A percentile compares a stretch with the other conserved stretches of the same genome.
Conservation (phyloP, 768 basidiomycete genomes). For the Suillus sp. region DNA sequence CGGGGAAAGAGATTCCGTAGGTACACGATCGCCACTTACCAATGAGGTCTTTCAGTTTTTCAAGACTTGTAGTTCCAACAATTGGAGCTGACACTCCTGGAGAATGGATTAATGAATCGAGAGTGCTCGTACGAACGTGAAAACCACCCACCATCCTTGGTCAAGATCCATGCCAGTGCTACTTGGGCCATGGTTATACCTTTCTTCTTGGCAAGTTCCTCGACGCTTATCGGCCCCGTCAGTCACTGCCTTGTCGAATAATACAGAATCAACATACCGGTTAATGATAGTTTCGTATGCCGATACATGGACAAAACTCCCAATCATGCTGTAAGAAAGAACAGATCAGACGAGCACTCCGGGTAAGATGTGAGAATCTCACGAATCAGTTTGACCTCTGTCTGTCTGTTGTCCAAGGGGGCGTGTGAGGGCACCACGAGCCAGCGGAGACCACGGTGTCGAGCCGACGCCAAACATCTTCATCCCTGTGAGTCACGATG, state of each 20-base stretch:
- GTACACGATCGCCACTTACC: conserved; percentile 26
- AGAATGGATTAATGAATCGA: background rate
- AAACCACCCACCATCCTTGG: conserved; percentile 30
- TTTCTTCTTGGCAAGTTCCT: conserved; percentile 41
- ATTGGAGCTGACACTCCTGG: conserved; percentile 44
- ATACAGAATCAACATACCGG: conserved; percentile 17
- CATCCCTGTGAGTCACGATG: conserved; percentile 5
- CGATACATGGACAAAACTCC: conserved; percentile 23
- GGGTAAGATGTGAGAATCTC: background rate
- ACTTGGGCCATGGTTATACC: conserved; percentile 45
- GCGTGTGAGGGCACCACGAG: conserved; percentile 38
- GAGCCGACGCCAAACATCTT: conserved; percentile 45
- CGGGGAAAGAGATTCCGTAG: background rate
- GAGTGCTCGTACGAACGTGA: background rate
- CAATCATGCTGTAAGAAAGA: conserved; percentile 23
- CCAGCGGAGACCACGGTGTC: conserved; percentile 49
- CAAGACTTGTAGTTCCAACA: conserved; percentile 43
- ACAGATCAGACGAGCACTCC: conserved; percentile 12
- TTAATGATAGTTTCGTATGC: conserved; percentile 32
- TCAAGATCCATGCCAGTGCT: conserved; percentile 43
- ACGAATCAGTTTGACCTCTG: conserved; percentile 29
- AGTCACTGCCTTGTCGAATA: background rate
- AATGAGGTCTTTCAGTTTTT: conserved; percentile 44
- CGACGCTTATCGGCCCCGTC: conserved; percentile 31
- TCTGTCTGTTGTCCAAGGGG: conserved; percentile 34